Evolutionary conservation across 768 basidiomycete species (phyloP).

Genomic region (Lactarius vividus): DNA sequence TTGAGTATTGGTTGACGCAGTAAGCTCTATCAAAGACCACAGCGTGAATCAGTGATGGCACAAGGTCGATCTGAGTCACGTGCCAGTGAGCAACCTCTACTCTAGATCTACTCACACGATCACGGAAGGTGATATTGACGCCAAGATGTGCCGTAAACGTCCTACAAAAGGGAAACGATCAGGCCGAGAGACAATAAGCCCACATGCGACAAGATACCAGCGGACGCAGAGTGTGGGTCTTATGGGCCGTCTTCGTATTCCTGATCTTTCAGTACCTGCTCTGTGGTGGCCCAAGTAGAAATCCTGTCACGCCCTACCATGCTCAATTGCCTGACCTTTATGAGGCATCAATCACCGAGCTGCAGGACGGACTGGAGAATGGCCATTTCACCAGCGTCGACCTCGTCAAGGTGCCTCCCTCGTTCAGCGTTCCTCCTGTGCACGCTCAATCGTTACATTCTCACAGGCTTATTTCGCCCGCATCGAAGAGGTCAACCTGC

Average conservation of each 20-base stretch:
- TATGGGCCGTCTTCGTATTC: neutral
- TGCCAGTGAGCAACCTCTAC: no score
- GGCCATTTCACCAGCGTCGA: conserved; percentile 42
- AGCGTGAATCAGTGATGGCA: no score
- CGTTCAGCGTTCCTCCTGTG: neutral
- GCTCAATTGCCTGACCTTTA: conserved; percentile 39
- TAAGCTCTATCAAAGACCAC: no score
- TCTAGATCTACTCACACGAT: no score
- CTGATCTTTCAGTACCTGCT: neutral
- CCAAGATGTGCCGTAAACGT: no score
- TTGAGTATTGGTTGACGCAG: neutral
- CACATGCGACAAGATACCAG: neutral
- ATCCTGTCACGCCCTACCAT: neutral
- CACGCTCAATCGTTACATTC: neutral
- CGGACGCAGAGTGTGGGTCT: neutral
- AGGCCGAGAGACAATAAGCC: neutral
- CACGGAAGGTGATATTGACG: no score
- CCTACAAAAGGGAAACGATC: no score
- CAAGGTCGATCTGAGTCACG: no score
- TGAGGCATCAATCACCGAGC: conserved; percentile 40
- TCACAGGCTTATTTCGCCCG: conserved; percentile 42
- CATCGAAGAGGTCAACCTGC: conserved; percentile 44
- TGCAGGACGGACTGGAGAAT: conserved; percentile 39
- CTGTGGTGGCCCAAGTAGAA: neutral
- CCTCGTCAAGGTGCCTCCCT: conserved; percentile 37